Percentiles rank a stretch among this genome's conserved stretches.
These are phyloP conservation scores for Straminergon stramineum DNA, from an alignment of 225 moss, liverwort and hornwort species.

Conservation along the genomic window DNA sequence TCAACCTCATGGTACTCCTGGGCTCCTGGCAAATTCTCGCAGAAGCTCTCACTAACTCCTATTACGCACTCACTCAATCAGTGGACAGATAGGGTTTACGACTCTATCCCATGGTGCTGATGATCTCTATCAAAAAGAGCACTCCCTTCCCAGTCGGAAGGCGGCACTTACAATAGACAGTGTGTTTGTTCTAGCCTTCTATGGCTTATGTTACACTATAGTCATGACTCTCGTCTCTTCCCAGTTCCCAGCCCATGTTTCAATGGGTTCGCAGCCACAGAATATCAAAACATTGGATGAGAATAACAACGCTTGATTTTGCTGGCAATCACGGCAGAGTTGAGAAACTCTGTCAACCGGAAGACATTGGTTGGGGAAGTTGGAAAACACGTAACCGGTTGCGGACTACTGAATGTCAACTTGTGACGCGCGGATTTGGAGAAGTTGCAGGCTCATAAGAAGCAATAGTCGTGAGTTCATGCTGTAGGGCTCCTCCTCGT, in stretches of 20 bases:
- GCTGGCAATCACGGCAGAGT: slow-evolving; percentile 1
- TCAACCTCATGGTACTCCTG: not conserved
- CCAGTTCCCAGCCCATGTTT: not conserved
- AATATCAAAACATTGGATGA: not conserved
- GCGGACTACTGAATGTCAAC: not conserved
- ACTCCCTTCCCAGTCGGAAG: slow-evolving; percentile 11
- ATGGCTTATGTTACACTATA: slow-evolving; percentile 10
- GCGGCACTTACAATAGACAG: slow-evolving; percentile 7
- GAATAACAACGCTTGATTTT: not conserved
- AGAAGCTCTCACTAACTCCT: not conserved
- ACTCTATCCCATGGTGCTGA: slow-evolving; percentile 10
- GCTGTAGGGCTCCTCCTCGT: not conserved
- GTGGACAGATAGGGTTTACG: not conserved
- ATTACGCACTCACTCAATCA: slow-evolving; percentile 22
- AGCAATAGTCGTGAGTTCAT: not conserved
- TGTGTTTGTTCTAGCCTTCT: not conserved
- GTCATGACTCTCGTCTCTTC: not conserved
- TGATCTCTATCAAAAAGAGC: slow-evolving; percentile 7
- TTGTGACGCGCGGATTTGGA: not conserved
- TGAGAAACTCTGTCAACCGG: not conserved
- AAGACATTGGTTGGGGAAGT: not conserved
- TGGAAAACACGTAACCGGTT: not conserved
- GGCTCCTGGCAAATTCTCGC: not conserved
- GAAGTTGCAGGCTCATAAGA: not conserved
- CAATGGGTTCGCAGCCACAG: not conserved